Percentiles rank a stretch among this genome's conserved stretches.
Evolutionary conservation across 2,329 filamentous ascomycete species (phyloP).

Genomic region (Samsoniella hepiali): DNA sequence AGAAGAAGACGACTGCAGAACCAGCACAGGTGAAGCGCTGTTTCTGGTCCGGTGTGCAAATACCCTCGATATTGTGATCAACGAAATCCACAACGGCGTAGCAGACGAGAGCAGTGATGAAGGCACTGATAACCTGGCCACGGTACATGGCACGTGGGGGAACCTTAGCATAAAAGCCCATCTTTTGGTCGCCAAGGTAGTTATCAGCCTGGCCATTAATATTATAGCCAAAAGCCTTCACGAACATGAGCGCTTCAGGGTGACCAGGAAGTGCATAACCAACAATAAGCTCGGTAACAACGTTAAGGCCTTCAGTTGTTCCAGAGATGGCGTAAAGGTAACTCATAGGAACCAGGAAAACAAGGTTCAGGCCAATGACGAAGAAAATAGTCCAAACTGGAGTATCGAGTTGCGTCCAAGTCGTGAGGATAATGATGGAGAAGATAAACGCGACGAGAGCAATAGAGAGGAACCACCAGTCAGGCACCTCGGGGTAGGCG

Average conservation of each 20-base stretch:
- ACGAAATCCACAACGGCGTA: slow-evolving; percentile 40
- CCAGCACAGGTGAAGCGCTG: slow-evolving; percentile 32
- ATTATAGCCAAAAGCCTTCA: slow-evolving; percentile 49
- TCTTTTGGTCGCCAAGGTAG: slow-evolving; percentile 35
- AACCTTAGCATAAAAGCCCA: slow-evolving; percentile 34
- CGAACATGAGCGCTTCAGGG: slow-evolving; percentile 49
- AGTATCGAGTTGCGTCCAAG: slow-evolving; percentile 29
- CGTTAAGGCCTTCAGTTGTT: slow-evolving; percentile 44
- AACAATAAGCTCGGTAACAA: slow-evolving; percentile 42
- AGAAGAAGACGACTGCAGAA: slow-evolving; percentile 33
- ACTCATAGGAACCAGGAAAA: slow-evolving; percentile 40
- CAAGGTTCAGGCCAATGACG: slow-evolving; percentile 35
- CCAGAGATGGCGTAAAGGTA: slow-evolving; percentile 42
- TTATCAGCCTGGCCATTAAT: slow-evolving; percentile 42
- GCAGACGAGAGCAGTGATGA: slow-evolving; percentile 38
- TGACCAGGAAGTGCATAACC: slow-evolving; percentile 33
- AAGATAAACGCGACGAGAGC: slow-evolving; percentile 30
- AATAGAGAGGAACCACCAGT: slow-evolving; percentile 41
- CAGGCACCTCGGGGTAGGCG: slow-evolving; percentile 44
- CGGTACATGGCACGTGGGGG: slow-evolving; percentile 34
- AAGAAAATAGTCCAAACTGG: slow-evolving; percentile 32
- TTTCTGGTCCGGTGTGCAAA: slow-evolving; percentile 31
- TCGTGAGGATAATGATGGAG: slow-evolving; percentile 30
- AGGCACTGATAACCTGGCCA: slow-evolving; percentile 42
- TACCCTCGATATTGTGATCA: slow-evolving; percentile 30